Base-by-base conservation (phyloP, 495 filamentous ascomycete genomes). In the Bathelium albidoporum region DNA sequence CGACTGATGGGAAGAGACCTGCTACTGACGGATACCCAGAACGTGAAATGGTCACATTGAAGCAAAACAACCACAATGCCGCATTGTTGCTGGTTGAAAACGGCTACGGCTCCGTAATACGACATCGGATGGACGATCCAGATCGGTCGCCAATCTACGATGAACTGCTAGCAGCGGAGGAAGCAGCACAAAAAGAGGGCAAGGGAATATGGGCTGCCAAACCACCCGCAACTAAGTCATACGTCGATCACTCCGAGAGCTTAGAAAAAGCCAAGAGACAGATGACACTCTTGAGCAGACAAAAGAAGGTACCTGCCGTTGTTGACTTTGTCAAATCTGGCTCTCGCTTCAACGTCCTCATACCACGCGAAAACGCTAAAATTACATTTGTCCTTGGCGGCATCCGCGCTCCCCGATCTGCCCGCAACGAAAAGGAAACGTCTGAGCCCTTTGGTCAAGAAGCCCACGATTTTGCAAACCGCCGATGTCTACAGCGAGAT, bases 311-410 rank as follows among this genome's bases (percentile, higher is more conserved):
- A n/a, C 91, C 95, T 2, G 95, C 88, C 9, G 77, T 99, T 66
- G 93, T 99, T 52, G 95, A 99, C 72, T 99, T 91, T 71, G 94
- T 96, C 78, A 96, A 96, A 76, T 90, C 90, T 16, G 95, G 89
- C 32, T 95, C 92, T 28, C 86, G 95, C 60, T 99, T 99, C 75
- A 94, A 89, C 32, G 81, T 99, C 52, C 80, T 99, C 4, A 84
- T 99, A 39, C 95, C 95, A 31, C 86, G 91, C 26, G 95, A 97
- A 72, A 90, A 90, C 69, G 88, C 89, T 73, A 97, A 96, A 77
- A 79, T 99, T 68, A 99, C 91, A 1, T 87, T 99, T 66, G 91
- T 99, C 1, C 85, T 99, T 59, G 92, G 88, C 32, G 94, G 95
- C 58, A 91, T 99, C 64, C 90, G 90, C 60, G 89, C 90, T n/a